Evolutionary conservation across 352 stramenopile species (phyloP).

Genomic region (Globisporangium acanthophoron): DNA sequence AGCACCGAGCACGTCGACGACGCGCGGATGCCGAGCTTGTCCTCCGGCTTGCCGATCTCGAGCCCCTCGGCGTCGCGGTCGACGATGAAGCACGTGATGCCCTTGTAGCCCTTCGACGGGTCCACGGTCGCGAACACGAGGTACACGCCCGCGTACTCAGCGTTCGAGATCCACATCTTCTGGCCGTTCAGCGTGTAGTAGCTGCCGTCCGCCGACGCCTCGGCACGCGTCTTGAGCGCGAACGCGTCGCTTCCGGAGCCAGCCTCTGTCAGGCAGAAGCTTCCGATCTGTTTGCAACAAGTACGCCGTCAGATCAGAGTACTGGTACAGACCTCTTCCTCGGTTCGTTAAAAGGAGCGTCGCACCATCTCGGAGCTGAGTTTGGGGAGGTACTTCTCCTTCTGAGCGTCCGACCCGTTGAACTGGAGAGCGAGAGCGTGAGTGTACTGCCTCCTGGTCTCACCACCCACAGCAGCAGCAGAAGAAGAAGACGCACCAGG

Average conservation of each 20-base stretch:
- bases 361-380: constrained; percentile 76
- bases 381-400: constrained; percentile 82
- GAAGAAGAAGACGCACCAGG: constrained; percentile 27
- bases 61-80: constrained; percentile 91
- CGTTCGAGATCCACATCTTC: constrained; percentile 99
- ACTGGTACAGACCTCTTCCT: no score
- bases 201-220: constrained; percentile 80
- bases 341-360: no score
- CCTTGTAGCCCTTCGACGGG: constrained; percentile 92
- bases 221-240: constrained; percentile 91
- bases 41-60: constrained; percentile 92
- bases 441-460: background rate
- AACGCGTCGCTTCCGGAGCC: constrained; percentile 95
- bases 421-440: constrained; percentile 21
- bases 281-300: constrained; percentile 74
- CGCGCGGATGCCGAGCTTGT: constrained; percentile 95
- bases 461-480: background rate
- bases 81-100: constrained; percentile 98
- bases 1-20: constrained; percentile 95
- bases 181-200: constrained; percentile 95
- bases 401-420: constrained; percentile 72
- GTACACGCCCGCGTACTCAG: constrained; percentile 93
- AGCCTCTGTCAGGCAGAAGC: constrained; percentile 95
- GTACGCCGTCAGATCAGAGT: background rate
- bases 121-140: constrained; percentile 96